Base-by-base conservation (phyloP, 441 rosid genomes). In the Pelargonium fulgidum region DNA sequence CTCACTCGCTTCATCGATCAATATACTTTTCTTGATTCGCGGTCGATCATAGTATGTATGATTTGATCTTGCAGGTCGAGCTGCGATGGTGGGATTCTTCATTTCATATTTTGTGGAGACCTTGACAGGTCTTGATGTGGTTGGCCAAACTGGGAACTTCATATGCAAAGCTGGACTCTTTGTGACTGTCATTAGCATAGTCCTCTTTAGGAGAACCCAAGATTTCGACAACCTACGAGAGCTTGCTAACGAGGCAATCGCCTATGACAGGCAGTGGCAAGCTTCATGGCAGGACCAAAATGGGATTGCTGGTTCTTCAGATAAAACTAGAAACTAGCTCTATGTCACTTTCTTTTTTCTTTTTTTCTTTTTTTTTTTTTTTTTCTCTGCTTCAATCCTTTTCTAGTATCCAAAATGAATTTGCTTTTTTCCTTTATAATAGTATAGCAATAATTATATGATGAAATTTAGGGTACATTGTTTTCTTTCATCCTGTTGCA, bases 31-130 rank as follows among this genome's bases (percentile, higher is more conserved):
- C 9, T 7, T 14, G 20, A 19, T n/a, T 14, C 1, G 11, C 9
- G 62, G 66, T 22, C 17, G 11, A 22, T n/a, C 0, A 6, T 42
- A 10, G 4, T 1, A 24, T 63, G 33, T 63, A 50, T 12, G 59
- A 42, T 3, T 9, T n/a, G 13, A n/a, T 39, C 2, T 19, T 63
- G 74, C 76, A 80, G 88, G 87, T 26, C 70, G 89, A 84, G 92
- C 88, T 64, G 88, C 92, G 20, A 85, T 80, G 92, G 61, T 82
- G 24, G 88, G 85, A 29, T 81, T 87, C 77, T 85, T 85, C 80
- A 72, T 69, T 74, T 78, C 84, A 1, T 82, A 77, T 56, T 7
- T 62, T 42, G 82, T 79, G 71, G 89, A 85, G 41, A 76, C 74
- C 22, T 70, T 82, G 70, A 81, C 85, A 2, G 85, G 89, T 65